Evolutionary conservation across 306 rosid species (phyloP).

Genomic region (Glycine latifolia): DNA sequence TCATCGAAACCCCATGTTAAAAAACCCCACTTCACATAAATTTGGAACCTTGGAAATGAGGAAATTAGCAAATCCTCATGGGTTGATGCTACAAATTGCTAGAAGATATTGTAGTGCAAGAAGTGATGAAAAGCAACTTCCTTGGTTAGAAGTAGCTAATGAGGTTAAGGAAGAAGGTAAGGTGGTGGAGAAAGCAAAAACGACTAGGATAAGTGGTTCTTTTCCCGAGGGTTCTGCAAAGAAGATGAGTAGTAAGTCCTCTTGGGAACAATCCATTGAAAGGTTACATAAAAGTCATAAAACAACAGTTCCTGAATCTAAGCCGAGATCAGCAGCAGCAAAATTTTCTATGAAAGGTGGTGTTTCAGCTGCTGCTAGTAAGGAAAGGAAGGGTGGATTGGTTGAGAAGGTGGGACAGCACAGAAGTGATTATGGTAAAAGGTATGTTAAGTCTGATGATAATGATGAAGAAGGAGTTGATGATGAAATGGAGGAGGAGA

Average conservation of each 20-base stretch:
- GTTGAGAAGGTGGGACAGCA: conserved; percentile 49
- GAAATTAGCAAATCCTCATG: conserved; percentile 35
- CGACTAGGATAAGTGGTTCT: conserved; percentile 41
- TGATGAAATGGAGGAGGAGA: conserved; percentile 63
- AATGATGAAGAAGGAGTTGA: conserved; percentile 50
- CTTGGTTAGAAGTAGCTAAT: conserved; percentile 68
- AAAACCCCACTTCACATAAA: conserved; percentile 46
- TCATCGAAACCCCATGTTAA: conserved; percentile 51
- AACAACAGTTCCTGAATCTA: conserved; percentile 47
- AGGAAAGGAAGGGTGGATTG: conserved; percentile 46
- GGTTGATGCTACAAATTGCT: conserved; percentile 50
- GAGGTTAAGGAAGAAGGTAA: conserved; percentile 48
- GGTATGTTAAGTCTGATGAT: conserved; percentile 47
- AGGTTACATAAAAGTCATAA: conserved; percentile 49
- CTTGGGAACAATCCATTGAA: conserved; percentile 65
- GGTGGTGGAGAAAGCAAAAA: conserved; percentile 36
- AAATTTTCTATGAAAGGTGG: conserved; percentile 43
- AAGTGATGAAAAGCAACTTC: conserved; percentile 57
- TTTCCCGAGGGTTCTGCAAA: conserved; percentile 51
- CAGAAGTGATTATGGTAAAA: conserved; percentile 41
- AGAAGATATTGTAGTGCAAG: conserved; percentile 51
- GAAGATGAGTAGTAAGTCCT: conserved; percentile 52
- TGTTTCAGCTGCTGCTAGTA: conserved; percentile 32
- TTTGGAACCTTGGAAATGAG: conserved; percentile 42
- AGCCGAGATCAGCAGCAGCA: conserved; percentile 37